Base-by-base conservation (phyloP, 1,284 basidiomycete genomes). In the Microbotryomycetes sp. region DNA sequence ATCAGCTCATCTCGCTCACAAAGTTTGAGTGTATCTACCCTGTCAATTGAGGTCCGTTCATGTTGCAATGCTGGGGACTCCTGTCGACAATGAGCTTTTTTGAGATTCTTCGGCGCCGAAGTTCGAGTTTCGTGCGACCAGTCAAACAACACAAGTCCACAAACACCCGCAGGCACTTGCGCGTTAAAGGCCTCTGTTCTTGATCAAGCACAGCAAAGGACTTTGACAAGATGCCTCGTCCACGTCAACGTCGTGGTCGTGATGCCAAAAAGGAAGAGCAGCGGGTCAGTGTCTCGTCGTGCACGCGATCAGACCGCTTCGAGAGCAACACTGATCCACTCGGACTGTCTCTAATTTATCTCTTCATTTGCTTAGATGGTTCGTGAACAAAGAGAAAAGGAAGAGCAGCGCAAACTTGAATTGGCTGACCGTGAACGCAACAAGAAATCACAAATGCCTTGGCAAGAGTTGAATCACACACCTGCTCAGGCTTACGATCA, bases 181-280 rank as follows among this genome's bases (percentile, higher is more conserved):
- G 12, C 9, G 19, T 42, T 42, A n/a, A n/a, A n/a, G n/a, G n/a
- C n/a, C n/a, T n/a, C n/a, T n/a, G n/a, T n/a, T n/a, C n/a, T n/a
- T n/a, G n/a, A n/a, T n/a, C n/a, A n/a, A n/a, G n/a, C n/a, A n/a
- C n/a, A n/a, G 47, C 16, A 26, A 49, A 12, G 23, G 47, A 49
- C 47, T 28, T 12, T n/a, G n/a, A n/a, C 14, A 19, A 23, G 28
- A 68, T 63, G 67, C 67, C 67, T 4, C 67, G 67, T 6, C 67
- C 65, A 4, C 58, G 67, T 25, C 67, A 68, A 31, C 64, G 67
- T 42, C 63, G 63, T 29, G 63, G 65, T 22, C 62, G 64, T 5
- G 56, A 57, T 26, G 62, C 58, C 23, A 61, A 65, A 46, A 62
- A 68, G 56, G 62, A 64, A 46, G 67, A 66, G 58, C 66, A 68